Evolutionary conservation across 495 filamentous ascomycete species (phyloP).

Genomic region (Apiosordaria backusii): DNA sequence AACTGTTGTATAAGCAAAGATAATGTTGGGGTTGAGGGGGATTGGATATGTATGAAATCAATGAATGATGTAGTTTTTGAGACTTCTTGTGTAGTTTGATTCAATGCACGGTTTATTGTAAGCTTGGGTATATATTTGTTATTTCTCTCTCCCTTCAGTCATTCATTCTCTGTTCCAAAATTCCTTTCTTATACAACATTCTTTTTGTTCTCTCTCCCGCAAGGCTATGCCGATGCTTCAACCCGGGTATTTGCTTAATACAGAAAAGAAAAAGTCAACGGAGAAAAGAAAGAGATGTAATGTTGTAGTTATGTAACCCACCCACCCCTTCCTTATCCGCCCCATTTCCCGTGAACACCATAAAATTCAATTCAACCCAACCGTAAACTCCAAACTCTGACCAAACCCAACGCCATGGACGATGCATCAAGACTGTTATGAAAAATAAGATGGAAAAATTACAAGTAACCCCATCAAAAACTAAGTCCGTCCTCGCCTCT

Average conservation of each 20-base stretch:
- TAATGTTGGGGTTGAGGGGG: neutral
- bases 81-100: too few relatives aligned
- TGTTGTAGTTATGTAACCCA: neutral
- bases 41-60: neutral
- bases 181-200: neutral
- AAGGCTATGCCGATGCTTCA: neutral
- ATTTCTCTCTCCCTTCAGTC: too few relatives aligned
- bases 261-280: neutral
- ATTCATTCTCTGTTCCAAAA: too few relatives aligned
- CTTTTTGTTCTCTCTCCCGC: neutral
- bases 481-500: slow-evolving; percentile 33
- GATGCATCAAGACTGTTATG: neutral
- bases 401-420: neutral
- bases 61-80: neutral
- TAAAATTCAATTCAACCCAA: neutral
- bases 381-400: neutral
- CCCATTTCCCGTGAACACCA: neutral
- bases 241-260: neutral
- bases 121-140: too few relatives aligned
- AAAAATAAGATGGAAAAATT: neutral
- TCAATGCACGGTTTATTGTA: too few relatives aligned
- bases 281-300: neutral
- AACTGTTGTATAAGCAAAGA: neutral
- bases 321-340: neutral
- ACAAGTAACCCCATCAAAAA: neutral